Evolutionary conservation across 371 early-diverging fungal genomes (phyloP).

Genomic region (Lichtheimia ornata): DNA sequence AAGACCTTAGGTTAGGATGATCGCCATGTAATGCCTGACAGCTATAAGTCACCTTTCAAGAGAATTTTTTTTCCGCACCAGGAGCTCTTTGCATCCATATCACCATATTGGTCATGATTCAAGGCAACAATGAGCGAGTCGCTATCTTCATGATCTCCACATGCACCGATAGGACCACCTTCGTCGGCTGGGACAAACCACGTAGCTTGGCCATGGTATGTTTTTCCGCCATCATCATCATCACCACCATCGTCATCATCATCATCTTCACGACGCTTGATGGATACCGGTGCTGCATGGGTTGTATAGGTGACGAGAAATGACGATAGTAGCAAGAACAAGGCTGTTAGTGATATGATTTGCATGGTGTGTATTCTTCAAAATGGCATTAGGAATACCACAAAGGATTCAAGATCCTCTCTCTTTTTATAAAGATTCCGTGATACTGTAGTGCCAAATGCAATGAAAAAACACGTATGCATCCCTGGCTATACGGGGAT

Average conservation of each 20-base stretch:
- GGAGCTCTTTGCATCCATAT: slow-evolving; percentile 18
- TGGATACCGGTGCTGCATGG: neutral
- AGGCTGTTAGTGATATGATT: too few relatives aligned
- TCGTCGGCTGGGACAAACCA: slow-evolving; percentile 26
- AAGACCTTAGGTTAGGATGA: too few relatives aligned
- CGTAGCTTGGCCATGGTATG: slow-evolving; percentile 27
- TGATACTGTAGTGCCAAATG: too few relatives aligned
- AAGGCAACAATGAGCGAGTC: slow-evolving; percentile 28
- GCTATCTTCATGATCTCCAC: slow-evolving; percentile 23
- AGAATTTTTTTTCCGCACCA: slow-evolving; percentile 26
- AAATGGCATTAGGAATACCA: too few relatives aligned
- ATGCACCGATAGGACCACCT: slow-evolving; percentile 28
- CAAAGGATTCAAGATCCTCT: too few relatives aligned
- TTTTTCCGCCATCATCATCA: slow-evolving; percentile 2
- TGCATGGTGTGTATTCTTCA: too few relatives aligned
- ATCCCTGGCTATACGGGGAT: too few relatives aligned
- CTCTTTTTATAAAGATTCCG: too few relatives aligned
- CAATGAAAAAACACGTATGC: too few relatives aligned
- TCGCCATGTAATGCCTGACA: too few relatives aligned
- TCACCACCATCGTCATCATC: neutral
- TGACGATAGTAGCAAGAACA: too few relatives aligned
- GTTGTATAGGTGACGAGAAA: neutral
- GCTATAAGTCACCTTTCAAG: too few relatives aligned
- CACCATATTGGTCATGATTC: slow-evolving; percentile 25
- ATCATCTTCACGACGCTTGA: slow-evolving; percentile 2